Base-by-base conservation (phyloP, 768 basidiomycete species). In the Agaricus subrufescens region DNA sequence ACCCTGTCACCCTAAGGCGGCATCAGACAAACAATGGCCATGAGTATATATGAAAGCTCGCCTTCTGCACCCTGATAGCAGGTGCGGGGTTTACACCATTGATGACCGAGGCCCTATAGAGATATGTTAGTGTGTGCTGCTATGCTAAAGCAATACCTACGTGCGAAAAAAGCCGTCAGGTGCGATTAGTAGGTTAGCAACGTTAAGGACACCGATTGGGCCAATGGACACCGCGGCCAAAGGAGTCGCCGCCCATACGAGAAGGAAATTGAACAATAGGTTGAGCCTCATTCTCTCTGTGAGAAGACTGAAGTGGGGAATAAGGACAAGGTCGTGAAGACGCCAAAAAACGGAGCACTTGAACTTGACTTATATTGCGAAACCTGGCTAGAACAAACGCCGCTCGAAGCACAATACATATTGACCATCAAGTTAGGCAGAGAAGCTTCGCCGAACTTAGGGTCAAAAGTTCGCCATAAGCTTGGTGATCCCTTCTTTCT, bases 111-210 rank as follows among this genome's bases (percentile, higher is more conserved):
- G 62, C 62, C 1, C 69, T 69, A 37, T 4, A 30, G 30, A 39
- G 25, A 3, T 34, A 34, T 3, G 3, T 34, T 4, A 45, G 12
- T 34, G 2, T 34, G 27, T 23, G 40, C 10, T n/a, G 15, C 42
- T 42, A 25, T 15, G 10, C 14, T 1, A 43, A 40, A 45, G 29
- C 34, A 11, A 11, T 34, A 54, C 56, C 19, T 25, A 62, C 58
- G 56, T 46, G 10, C 79, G 66, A 60, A 50, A 56, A 55, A 74
- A 81, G 23, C 82, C 81, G 65, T 83, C 82, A 0, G 83, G 82
- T 12, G 76, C 60, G 52, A 83, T 75, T 9, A 66, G 54, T 47
- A 66, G 67, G 64, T 81, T 81, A 6, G 67, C 62, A 47, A 82
- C 67, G 46, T 68, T 63, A 7, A 82, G 60, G 25, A 72, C 65